Conservation (phyloP, 73 alveolate genomes). For the Paramecium primaurelia region DNA sequence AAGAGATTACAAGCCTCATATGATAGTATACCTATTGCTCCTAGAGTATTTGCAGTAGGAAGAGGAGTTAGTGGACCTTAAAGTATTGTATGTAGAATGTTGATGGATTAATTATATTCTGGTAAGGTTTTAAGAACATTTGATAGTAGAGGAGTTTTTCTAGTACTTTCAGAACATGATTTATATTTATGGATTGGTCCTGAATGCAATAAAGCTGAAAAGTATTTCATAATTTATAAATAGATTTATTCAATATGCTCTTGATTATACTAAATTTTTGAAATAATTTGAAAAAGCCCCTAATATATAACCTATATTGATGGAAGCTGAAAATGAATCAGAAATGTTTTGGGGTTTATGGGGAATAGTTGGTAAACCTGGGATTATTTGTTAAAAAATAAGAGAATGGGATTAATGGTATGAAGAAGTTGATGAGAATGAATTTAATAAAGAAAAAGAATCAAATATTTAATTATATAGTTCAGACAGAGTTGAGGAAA, state of each 20-base stretch:
- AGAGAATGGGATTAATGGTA: constrained; percentile 74
- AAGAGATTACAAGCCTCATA: constrained; percentile 72
- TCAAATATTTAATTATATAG: background rate
- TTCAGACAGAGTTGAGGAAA: background rate
- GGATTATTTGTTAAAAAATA: constrained; percentile 22
- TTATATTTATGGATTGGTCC: constrained; percentile 72
- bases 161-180: constrained; percentile 58
- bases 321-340: constrained; percentile 46
- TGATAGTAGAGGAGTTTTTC: constrained; percentile 78
- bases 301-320: background rate
- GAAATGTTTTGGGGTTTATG: constrained; percentile 64
- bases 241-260: constrained; percentile 46
- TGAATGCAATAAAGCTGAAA: constrained; percentile 60
- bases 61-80: constrained; percentile 75
- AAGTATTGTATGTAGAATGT: constrained; percentile 65
- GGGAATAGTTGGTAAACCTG: constrained; percentile 17
- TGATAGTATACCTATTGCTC: constrained; percentile 66
- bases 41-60: constrained; percentile 80
- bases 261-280: constrained; percentile 57
- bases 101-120: constrained; percentile 59
- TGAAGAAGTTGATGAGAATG: constrained; percentile 58
- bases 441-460: background rate
- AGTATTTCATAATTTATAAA: constrained; percentile 35
- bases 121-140: constrained; percentile 57
- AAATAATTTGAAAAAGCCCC: constrained; percentile 59